Conservation (phyloP, 2,329 filamentous ascomycete genomes). For the Fonsecaea pedrosoi region DNA sequence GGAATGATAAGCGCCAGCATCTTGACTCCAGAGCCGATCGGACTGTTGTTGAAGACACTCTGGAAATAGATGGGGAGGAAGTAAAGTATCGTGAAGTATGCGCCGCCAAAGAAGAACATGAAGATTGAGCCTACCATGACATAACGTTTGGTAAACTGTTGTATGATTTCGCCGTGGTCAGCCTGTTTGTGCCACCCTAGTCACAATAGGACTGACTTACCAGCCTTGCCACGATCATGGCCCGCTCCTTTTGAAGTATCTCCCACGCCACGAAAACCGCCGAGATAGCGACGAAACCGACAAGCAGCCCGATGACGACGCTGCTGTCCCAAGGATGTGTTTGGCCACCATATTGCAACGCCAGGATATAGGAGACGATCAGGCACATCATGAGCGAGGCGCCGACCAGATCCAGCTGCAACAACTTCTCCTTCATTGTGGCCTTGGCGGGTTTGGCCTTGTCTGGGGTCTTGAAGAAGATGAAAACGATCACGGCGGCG, state of each 20-base stretch:
- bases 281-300: constrained; percentile 51
- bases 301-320: constrained; percentile 55
- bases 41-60: constrained; percentile 45
- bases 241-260: too few species aligned
- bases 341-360: constrained; percentile 55
- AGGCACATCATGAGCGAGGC: constrained; percentile 49
- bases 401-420: constrained; percentile 56
- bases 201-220: too few species aligned
- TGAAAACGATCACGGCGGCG: constrained; percentile 38
- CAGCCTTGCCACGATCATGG: too few species aligned
- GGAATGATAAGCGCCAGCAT: constrained; percentile 53
- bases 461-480: constrained; percentile 43
- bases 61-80: constrained; percentile 61
- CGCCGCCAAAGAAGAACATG: too few species aligned
- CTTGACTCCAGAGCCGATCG: constrained; percentile 49
- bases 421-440: constrained; percentile 47
- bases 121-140: too few species aligned
- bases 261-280: constrained; percentile 43
- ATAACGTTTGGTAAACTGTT: too few species aligned
- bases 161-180: too few species aligned
- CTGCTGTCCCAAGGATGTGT: constrained; percentile 47
- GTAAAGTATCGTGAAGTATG: constrained; percentile 51
- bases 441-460: constrained; percentile 38
- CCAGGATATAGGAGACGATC: constrained; percentile 52
- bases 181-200: constrained; percentile 23